Conservation (phyloP, 129 eudicot species). For the Ambrosia artemisiifolia region DNA sequence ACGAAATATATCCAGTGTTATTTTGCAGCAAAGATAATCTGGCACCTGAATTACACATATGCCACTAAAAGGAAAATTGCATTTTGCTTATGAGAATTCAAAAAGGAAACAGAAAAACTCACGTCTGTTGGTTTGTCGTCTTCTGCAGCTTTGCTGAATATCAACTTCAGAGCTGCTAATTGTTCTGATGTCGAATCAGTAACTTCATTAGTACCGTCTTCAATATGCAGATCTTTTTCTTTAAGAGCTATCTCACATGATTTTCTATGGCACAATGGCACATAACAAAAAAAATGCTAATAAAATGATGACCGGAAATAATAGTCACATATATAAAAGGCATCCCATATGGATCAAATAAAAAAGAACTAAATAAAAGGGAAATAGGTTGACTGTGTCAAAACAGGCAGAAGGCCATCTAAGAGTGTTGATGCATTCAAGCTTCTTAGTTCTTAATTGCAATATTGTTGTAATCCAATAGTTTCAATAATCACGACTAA, state of each 20-base stretch:
- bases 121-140: conserved; percentile 76
- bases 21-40: conserved; percentile 85
- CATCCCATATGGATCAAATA: background rate
- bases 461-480: too few relatives aligned
- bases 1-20: conserved; percentile 87
- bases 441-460: too few relatives aligned
- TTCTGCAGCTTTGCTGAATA: conserved; percentile 69
- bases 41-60: conserved; percentile 60
- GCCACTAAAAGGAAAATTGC: background rate
- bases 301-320: background rate
- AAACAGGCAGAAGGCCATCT: too few relatives aligned
- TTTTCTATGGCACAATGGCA: conserved; percentile 41
- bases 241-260: conserved; percentile 67
- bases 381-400: too few relatives aligned
- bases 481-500: background rate
- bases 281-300: conserved; percentile 1
- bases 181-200: conserved; percentile 31
- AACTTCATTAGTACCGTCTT: conserved; percentile 52
- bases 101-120: conserved; percentile 9
- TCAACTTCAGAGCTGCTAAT: conserved; percentile 45
- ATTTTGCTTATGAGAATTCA: background rate
- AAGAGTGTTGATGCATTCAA: too few relatives aligned
- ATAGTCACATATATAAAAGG: background rate
- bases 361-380: too few relatives aligned
- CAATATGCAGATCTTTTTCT: conserved; percentile 39